Evolutionary conservation across 352 stramenopile genomes (phyloP), one percentile per base, ranked within the genome.

Genomic region (Phytophthora uliginosa): DNA sequence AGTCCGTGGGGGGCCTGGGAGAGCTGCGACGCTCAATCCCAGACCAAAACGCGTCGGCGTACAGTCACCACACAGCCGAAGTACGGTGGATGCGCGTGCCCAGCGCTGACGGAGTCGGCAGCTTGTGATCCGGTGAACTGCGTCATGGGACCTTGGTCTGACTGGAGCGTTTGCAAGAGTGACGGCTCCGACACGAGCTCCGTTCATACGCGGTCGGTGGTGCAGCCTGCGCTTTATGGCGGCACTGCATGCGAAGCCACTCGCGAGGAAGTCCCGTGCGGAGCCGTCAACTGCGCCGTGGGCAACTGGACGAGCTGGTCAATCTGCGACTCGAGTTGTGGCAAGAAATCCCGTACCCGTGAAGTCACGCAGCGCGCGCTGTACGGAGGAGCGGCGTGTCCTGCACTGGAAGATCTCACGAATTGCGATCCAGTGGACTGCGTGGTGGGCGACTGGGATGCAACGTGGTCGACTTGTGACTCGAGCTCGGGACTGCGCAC

Each of bases 41-140:
- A 83, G 22, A 84, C 73, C 59, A 90, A 90, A 71, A 84, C 72
- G 0, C 82, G 52, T 18, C 68, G 73, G 8, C 73, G 73, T 0
- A 74, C 62, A 0, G 64, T 93, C 47, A 59, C 51, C 0, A 74
- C 65, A 0, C 22, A 59, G 24, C 58, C 83, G 0, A 73, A 76
- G 51, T 91, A 85, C 65, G 74, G 75, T 7, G 85, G 85, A 4
- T 26, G 66, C 0, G 55, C 36, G 10, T 93, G 85, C 12, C 50
- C 60, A 1, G 22, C 31, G 1, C 38, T 88, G 6, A 61, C 57
- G 2, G 76, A 89, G 4, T 60, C 73, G 0, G 68, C 63, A 1
- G 18, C 26, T 3, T 92, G 85, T 38, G 81, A 90, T 45, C 70
- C 83, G 0, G 75, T 91, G 17, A 71, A 87, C 62, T 92, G 84